A percentile compares a stretch with the other conserved stretches of the same genome.
Evolutionary conservation across 176 grass and related monocot genomes (phyloP).

Genomic region (Juncus inflexus): DNA sequence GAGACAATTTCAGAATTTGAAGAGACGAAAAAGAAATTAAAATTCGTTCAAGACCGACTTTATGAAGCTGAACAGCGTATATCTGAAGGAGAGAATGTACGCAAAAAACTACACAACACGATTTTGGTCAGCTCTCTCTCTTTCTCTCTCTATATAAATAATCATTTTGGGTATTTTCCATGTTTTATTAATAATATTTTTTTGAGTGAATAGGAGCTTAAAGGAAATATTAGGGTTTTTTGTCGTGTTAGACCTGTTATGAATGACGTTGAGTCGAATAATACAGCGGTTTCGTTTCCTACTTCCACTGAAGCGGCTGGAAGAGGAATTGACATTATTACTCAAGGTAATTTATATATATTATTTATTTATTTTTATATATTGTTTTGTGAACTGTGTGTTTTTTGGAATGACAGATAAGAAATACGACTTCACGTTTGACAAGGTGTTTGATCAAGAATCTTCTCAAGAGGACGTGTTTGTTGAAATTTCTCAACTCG

Average conservation of each 20-base stretch:
- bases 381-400: too few relatives aligned
- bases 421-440: constrained; percentile 78
- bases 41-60: constrained; percentile 64
- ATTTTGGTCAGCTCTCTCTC: constrained; percentile 60
- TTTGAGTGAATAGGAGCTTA: constrained; percentile 63
- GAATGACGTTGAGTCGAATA: constrained; percentile 38
- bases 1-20: constrained; percentile 62
- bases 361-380: too few relatives aligned
- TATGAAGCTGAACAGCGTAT: constrained; percentile 72
- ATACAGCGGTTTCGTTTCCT: constrained; percentile 67
- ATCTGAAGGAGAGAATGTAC: constrained; percentile 67
- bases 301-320: constrained; percentile 60
- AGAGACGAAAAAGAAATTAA: constrained; percentile 56
- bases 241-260: constrained; percentile 83
- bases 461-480: constrained; percentile 91
- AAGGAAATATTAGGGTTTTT: constrained; percentile 96
- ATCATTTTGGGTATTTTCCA: background rate
- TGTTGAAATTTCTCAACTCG: constrained; percentile 86
- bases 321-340: constrained; percentile 63
- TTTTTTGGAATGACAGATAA: constrained; percentile 46
- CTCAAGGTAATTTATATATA: constrained; percentile 38
- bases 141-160: background rate
- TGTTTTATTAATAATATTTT: background rate
- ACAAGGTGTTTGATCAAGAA: constrained; percentile 71
- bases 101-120: constrained; percentile 90